Conservation (phyloP, 345 rosid species). For the Alliaria petiolata region DNA sequence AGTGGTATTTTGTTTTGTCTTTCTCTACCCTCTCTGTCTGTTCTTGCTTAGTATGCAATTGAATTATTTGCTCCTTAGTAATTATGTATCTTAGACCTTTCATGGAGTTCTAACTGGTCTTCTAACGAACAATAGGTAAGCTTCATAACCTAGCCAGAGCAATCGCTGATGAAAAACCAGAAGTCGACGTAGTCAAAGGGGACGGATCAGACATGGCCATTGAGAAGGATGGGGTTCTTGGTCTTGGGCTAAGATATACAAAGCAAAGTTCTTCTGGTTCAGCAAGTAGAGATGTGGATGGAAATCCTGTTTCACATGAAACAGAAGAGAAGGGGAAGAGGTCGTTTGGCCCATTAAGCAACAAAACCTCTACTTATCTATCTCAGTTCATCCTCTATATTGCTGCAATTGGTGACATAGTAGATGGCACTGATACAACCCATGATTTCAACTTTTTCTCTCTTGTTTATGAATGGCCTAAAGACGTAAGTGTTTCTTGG, state of each 20-base stretch:
- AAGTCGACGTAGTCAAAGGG: slow-evolving; percentile 45
- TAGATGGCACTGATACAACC: slow-evolving; percentile 97
- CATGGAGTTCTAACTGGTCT: slow-evolving; percentile 20
- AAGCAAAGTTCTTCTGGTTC: slow-evolving; percentile 48
- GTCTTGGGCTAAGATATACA: slow-evolving; percentile 72
- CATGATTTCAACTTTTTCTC: slow-evolving; percentile 99
- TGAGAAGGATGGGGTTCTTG: slow-evolving; percentile 81
- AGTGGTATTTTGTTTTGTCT: slow-evolving; percentile 54
- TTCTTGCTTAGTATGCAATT: slow-evolving; percentile 9
- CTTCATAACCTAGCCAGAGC: slow-evolving; percentile 97
- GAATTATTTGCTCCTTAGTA: slow-evolving; percentile 8
- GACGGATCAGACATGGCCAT: slow-evolving; percentile 46
- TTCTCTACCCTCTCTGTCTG: neutral
- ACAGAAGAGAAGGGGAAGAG: slow-evolving; percentile 71
- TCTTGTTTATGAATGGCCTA: slow-evolving; percentile 93
- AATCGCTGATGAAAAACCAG: slow-evolving; percentile 85
- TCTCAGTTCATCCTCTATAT: slow-evolving; percentile 92
- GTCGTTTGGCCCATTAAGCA: slow-evolving; percentile 67
- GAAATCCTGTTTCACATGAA: slow-evolving; percentile 55
- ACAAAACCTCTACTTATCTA: slow-evolving; percentile 78
- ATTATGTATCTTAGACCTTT: slow-evolving; percentile 9
- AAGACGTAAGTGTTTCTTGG: slow-evolving; percentile 66
- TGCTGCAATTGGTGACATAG: slow-evolving; percentile 98
- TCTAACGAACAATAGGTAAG: slow-evolving; percentile 58
- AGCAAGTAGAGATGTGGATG: slow-evolving; percentile 40